These are phyloP conservation scores for Simmondsia chinensis DNA, from an alignment of 148 eudicot genomes.

Conservation along the genomic window DNA sequence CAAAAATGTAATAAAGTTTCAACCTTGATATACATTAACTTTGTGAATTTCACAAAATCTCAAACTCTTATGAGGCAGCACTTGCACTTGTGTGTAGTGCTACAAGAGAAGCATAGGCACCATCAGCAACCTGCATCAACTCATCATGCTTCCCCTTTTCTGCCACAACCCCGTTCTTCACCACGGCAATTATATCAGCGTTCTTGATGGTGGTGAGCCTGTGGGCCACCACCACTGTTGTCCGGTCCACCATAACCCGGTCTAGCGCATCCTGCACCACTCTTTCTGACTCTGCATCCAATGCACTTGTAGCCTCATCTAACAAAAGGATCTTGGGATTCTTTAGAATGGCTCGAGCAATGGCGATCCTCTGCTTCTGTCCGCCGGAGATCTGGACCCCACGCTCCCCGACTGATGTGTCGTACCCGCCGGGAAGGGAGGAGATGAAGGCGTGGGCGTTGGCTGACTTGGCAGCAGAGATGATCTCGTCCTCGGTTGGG, in stretches of 20 bases:
- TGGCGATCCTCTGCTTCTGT: conserved; percentile 77
- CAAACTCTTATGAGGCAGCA: conserved; percentile 1
- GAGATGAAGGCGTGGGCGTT: conserved; percentile 81
- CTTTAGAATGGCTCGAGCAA: conserved; percentile 64
- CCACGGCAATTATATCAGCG: conserved; percentile 60
- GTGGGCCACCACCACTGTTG: conserved; percentile 80
- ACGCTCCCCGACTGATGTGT: conserved; percentile 67
- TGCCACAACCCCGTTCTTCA: conserved; percentile 60
- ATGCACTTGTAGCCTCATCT: conserved; percentile 83
- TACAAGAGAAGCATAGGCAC: conserved; percentile 68
- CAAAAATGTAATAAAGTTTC: too few relatives aligned
- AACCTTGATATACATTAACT: too few relatives aligned
- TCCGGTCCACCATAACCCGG: conserved; percentile 54
- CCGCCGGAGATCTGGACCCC: conserved; percentile 85
- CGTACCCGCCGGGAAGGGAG: conserved; percentile 55
- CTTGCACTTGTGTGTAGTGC: conserved; percentile 37
- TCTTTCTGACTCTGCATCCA: conserved; percentile 69
- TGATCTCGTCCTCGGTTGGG: conserved; percentile 49
- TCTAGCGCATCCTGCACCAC: conserved; percentile 84
- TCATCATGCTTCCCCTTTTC: conserved; percentile 72
- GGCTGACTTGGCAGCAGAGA: conserved; percentile 52
- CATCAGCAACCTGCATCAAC: conserved; percentile 42
- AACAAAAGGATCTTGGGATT: conserved; percentile 62
- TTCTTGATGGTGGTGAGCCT: conserved; percentile 49
- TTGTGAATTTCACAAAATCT: too few relatives aligned